Evolutionary conservation across 352 stramenopile species (phyloP).

Genomic region (Pythium sp.): DNA sequence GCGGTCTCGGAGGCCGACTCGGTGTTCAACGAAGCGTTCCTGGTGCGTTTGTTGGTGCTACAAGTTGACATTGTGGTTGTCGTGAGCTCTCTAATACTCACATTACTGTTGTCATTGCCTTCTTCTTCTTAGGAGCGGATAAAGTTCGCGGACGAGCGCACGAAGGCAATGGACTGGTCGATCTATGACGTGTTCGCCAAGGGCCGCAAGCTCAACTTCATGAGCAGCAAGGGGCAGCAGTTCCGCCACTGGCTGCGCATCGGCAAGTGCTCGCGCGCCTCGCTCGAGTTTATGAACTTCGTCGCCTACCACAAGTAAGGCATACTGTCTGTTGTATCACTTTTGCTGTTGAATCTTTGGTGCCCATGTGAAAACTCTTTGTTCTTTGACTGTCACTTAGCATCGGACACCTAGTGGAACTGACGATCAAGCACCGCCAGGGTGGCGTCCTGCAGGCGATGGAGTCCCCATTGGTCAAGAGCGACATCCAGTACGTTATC

Average conservation of each 20-base stretch:
- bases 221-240: conserved; percentile 61
- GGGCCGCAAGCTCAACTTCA: conserved; percentile 82
- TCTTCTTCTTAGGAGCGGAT: conserved; percentile 56
- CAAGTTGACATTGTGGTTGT: neutral
- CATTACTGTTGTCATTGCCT: neutral
- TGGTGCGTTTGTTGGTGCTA: conserved; percentile 31
- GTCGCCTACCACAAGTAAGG: conserved; percentile 74
- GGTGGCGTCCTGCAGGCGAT: conserved; percentile 53
- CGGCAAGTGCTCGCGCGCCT: conserved; percentile 62
- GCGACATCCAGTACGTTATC: conserved; percentile 54
- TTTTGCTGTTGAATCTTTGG: neutral
- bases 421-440: conserved; percentile 74
- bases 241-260: conserved; percentile 75
- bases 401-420: conserved; percentile 76
- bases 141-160: conserved; percentile 81
- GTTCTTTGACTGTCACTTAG: conserved; percentile 22
- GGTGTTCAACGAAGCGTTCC: conserved; percentile 72
- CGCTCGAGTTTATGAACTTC: conserved; percentile 86
- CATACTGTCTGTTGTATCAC: conserved; percentile 19
- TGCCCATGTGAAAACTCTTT: neutral
- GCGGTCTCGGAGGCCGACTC: conserved; percentile 73
- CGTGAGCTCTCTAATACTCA: neutral
- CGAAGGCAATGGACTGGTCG: conserved; percentile 77
- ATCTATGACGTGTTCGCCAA: conserved; percentile 81
- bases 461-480: conserved; percentile 44